Evolutionary conservation across 345 rosid genomes (phyloP), one percentile per base, ranked within the genome.

Genomic region (Cochlearia excelsa): DNA sequence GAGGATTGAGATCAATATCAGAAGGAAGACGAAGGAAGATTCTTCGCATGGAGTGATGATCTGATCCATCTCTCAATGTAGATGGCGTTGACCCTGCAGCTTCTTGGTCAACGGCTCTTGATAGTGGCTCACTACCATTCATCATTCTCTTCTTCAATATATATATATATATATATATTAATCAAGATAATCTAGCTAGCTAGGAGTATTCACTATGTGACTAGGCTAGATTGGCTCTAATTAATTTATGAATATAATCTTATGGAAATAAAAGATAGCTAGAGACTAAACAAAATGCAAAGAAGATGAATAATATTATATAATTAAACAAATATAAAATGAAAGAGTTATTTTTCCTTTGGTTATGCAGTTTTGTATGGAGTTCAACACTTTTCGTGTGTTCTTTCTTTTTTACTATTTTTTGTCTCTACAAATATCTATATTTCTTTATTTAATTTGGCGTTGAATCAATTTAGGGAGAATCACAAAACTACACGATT

Each of bases 351-450:
- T 46, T 4, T 51, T 42, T 74, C 55, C 55, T 57, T 62, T 71
- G 71, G 57, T 55, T 65, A 60, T 74, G 56, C 70, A 64, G 76
- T 3, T 66, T 69, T 67, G 67, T 53, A 35, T 63, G 72, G 70
- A 61, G 57, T 29, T 46, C 74, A 75, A 77, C 77, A 67, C 84
- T 65, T 68, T 71, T 59, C 75, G 49, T 75, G 82, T 79, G 88
- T 66, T 70, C 37, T 7, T 28, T 16, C 23, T 16, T 61, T 54
- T 37, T 37, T 33, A 37, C 40, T 47, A 4, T 28, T 38, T 44
- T 55, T 26, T 26, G 23, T 42, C 28, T 34, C 40, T 60, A 53
- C 72, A 58, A 46, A 53, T 61, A 39, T 55, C 49, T 61, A 53
- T 61, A 39, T 55, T 55, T 61, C 46, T 34, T 62, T n/a, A 26